Evolutionary conservation across 306 rosid species (phyloP).

Genomic region (Prunus campanulata): DNA sequence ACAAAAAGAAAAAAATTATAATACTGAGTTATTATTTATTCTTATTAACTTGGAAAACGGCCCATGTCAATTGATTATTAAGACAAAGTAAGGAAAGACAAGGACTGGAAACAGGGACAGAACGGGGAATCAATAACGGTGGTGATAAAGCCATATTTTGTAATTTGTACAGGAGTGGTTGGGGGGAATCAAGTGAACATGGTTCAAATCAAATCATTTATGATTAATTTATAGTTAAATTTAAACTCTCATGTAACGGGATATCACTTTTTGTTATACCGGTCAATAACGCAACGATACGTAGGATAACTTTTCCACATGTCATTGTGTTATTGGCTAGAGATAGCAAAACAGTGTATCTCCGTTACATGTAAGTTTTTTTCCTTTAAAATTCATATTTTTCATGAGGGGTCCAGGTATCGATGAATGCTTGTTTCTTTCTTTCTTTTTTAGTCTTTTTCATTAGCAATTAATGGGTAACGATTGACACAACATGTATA

Average conservation of each 20-base stretch:
- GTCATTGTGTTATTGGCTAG: no score
- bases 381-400: not conserved
- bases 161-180: not conserved
- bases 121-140: conserved; percentile 6
- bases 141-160: not conserved
- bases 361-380: no score
- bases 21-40: not conserved
- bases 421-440: not conserved
- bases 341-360: no score
- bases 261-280: no score
- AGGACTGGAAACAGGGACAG: conserved; percentile 6
- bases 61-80: conserved; percentile 35
- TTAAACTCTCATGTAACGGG: no score
- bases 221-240: not conserved
- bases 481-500: not conserved
- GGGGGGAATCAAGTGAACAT: conserved; percentile 4
- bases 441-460: not conserved
- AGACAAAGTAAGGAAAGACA: not conserved
- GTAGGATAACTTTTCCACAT: no score
- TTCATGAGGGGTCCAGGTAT: not conserved
- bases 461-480: not conserved
- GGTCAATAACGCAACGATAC: no score
- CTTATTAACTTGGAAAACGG: conserved; percentile 6
- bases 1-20: not conserved
- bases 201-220: not conserved